Conservation (phyloP, 1,139 yeast species). For the Candida frijolesensis region DNA sequence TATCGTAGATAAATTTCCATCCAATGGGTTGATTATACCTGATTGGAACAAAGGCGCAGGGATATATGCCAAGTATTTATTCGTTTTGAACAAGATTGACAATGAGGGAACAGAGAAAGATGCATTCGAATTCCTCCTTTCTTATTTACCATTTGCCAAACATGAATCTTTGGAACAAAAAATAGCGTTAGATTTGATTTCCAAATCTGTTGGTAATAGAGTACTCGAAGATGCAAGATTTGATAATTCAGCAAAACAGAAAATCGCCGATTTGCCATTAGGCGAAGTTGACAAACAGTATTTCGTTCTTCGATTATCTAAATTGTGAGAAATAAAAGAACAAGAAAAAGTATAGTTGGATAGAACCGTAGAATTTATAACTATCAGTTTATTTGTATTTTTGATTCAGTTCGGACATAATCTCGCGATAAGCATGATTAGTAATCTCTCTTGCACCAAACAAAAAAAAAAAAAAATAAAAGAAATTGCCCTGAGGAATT, state of each 20-base stretch:
- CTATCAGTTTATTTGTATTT: too few species aligned
- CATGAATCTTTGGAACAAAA: slow-evolving; percentile 32
- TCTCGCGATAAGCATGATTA: slow-evolving; percentile 2
- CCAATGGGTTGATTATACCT: slow-evolving; percentile 39
- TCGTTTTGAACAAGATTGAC: slow-evolving; percentile 23
- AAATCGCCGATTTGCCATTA: slow-evolving; percentile 37
- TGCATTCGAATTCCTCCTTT: slow-evolving; percentile 34
- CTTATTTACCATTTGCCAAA: slow-evolving; percentile 45
- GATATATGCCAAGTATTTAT: slow-evolving; percentile 51
- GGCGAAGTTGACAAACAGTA: slow-evolving; percentile 52
- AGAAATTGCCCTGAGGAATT: neutral
- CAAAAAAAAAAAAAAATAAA: neutral
- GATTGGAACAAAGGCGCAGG: slow-evolving; percentile 68
- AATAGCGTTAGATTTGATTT: slow-evolving; percentile 56
- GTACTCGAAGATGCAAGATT: slow-evolving; percentile 28
- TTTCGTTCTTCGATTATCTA: slow-evolving; percentile 25
- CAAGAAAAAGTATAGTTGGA: neutral
- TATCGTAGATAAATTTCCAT: slow-evolving; percentile 52
- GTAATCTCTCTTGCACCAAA: neutral
- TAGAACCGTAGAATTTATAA: neutral
- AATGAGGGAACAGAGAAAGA: slow-evolving; percentile 13
- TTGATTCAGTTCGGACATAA: neutral
- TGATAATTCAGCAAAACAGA: slow-evolving; percentile 21
- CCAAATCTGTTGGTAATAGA: slow-evolving; percentile 47
- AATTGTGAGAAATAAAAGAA: neutral